Base-by-base conservation (phyloP, 1,284 basidiomycete genomes). In the Puccinia horiana region DNA sequence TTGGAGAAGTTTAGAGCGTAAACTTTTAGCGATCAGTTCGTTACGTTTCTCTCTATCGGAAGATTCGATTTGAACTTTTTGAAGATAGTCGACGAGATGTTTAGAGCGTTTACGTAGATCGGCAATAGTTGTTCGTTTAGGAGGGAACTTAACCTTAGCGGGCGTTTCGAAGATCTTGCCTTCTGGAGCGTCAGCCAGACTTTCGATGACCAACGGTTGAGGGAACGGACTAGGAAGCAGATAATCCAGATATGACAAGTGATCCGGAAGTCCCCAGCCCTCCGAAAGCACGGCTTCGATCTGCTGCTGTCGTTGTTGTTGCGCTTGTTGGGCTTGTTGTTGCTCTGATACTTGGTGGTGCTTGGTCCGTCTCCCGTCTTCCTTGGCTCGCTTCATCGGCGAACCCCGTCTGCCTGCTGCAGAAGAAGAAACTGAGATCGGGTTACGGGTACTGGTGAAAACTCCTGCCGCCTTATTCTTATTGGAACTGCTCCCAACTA, bases 31-130 rank as follows among this genome's bases (percentile, higher is more conserved):
- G 18, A 95, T 84, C 69, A 84, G 79, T 76, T 83, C 81, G 79
- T 84, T 86, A 70, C 85, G 83, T 84, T 86, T 86, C 69, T 85
- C 86, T 8, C 87, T 83, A 69, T 88, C 88, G 26, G 85, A 85
- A 47, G 86, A 85, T 82, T 88, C 88, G 32, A 87, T 84, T 83
- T 87, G 87, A 40, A 87, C 85, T 29, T 88, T 84, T 0, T 87
- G 87, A 23, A 90, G 94, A 91, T 94, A 98, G 85, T 98, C 96
- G 49, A 96, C 91, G 82, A 98, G 90, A 81, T 93, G 91, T 67
- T 94, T 90, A 29, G 97, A 94, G 29, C 96, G 91, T 88, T 98
- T 98, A 87, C 95, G 93, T 94, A 99, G 97, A 86, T 99, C 96
- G 26, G 92, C 92, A 35, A 96, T 92, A 84, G 95, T 97, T 90